A percentile compares a stretch with the other conserved stretches of the same genome.
phyloP scores from a whole-genome alignment of 495 filamentous ascomycete species.

The Penicillium fimorum region DNA sequence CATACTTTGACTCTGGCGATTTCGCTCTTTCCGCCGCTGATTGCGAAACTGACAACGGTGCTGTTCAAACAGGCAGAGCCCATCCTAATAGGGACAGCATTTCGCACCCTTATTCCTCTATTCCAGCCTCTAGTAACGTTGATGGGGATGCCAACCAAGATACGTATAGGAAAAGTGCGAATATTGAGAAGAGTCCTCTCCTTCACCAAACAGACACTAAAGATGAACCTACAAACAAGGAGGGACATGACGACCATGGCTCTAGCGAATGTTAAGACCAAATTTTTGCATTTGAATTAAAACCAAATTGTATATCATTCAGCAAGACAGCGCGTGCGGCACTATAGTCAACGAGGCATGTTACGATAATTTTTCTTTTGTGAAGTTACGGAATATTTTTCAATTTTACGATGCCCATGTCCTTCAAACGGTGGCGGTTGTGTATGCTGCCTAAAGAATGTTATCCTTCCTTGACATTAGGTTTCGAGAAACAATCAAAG shows the following conservation, averaged over 20 bases:
- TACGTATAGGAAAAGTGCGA: constrained; percentile 14
- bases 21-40: constrained; percentile 32
- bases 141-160: constrained; percentile 26
- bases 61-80: constrained; percentile 26
- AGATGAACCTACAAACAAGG: constrained; percentile 5
- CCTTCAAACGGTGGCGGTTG: background rate
- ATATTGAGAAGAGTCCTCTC: constrained; percentile 16
- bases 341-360: background rate
- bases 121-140: constrained; percentile 30
- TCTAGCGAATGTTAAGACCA: constrained; percentile 5
- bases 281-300: constrained; percentile 1
- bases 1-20: constrained; percentile 37
- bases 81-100: constrained; percentile 31
- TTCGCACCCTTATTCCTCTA: constrained; percentile 30
- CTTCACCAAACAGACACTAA: constrained; percentile 10
- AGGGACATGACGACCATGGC: constrained; percentile 4
- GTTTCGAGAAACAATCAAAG: too few species aligned
- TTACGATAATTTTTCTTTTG: background rate
- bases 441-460: too few species aligned
- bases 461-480: too few species aligned
- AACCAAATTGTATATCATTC: background rate
- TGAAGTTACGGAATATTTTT: background rate
- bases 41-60: constrained; percentile 23
- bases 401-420: background rate
- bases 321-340: background rate